Evolutionary conservation across 2,329 filamentous ascomycete genomes (phyloP), one percentile per base, ranked within the genome.

Genomic region (Fusarium transvaalense): DNA sequence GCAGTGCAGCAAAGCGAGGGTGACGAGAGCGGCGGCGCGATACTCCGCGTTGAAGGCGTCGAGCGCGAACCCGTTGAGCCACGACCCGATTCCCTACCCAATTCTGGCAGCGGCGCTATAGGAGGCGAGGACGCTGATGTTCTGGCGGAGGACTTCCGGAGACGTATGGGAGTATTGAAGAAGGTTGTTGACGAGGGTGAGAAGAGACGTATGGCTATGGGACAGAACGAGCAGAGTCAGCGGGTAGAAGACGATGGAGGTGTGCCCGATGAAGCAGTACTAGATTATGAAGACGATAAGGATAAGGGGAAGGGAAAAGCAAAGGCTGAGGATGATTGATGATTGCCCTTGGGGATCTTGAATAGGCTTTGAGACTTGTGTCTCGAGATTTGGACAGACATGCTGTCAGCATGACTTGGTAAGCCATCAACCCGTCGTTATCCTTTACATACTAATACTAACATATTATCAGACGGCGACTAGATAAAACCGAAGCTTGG

Each of bases 121-220:
- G 69, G 66, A 34, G 75, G 78, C 4, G 84, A 87, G 47, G 84
- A 88, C 58, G 85, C 88, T 58, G 78, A 80, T 4, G 77, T 74
- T 4, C 75, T 91, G 39, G 75, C 88, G 3, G 84, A 85, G 17
- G 85, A 88, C 35, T 91, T 91, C 65, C 84, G 87, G 55, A 81
- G 80, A 61, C 82, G 85, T 43, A 88, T 91, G 86, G 78, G 64
- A 4, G 79, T 87, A 21, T 71, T 90, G 64, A 82, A 82, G 52
- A 85, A 79, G 70, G 83, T 89, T 4, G 82, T 88, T 10, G 82
- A 82, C n/a, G 82, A 84, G n/a, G 81, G 82, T 4, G 82, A 85
- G 58, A 81, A 81, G 50, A 80, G 82, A 53, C 77, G 79, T 54
- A 74, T 76, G 55, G 77, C 74, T 50, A 64, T 79, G 9, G 74